Evolutionary conservation across 2,329 filamentous ascomycete species (phyloP), one percentile per base, ranked within the genome.

Genomic region (Cordyceps javanica): DNA sequence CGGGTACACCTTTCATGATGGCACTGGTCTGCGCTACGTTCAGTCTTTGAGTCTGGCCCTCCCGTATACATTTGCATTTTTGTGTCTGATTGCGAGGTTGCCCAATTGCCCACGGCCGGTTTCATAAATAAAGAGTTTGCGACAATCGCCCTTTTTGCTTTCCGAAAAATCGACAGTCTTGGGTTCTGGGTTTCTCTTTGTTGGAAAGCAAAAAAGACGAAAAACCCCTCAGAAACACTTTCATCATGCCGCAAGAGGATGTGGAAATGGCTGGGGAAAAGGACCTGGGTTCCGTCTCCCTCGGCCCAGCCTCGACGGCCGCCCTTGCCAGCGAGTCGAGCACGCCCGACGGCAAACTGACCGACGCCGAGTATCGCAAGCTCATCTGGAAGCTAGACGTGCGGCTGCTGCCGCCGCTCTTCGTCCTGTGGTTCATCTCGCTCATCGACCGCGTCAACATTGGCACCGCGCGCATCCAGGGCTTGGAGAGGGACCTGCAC

Each of bases 401-500:
- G 21, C 51, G 49, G 3, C 45, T 60, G 13, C 39, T 60, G n/a
- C 59, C 59, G 6, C 52, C 53, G 25, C 42, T 60, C 9, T 55
- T 59, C 36, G n/a, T 55, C 16, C 55, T 61, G 2, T 61, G 56
- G 45, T 52, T 61, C 25, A 60, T 61, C 30, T 58, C 60, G 19
- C 52, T 60, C 7, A 50, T 61, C 21, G 60, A 60, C 46, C 58
- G 60, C 19, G 57, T 59, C 41, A 66, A 66, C 28, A 63, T 67
- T 21, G 64, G 64, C 21, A 66, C 65, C 7, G 63, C 65, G 3
- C 64, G 64, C 6, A 65, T 67, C 2, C 62, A 66, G 14, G 68
- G 68, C 16, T 67, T 72, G 73, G 73, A 81, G 61, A 75, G 80
- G 59, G 78, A 82, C 45, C 66, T 82, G 0, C 66, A 69, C 0